Evolutionary conservation across 1,284 basidiomycete genomes (phyloP), one percentile per base, ranked within the genome.

Genomic region (Porodaedalea pini): DNA sequence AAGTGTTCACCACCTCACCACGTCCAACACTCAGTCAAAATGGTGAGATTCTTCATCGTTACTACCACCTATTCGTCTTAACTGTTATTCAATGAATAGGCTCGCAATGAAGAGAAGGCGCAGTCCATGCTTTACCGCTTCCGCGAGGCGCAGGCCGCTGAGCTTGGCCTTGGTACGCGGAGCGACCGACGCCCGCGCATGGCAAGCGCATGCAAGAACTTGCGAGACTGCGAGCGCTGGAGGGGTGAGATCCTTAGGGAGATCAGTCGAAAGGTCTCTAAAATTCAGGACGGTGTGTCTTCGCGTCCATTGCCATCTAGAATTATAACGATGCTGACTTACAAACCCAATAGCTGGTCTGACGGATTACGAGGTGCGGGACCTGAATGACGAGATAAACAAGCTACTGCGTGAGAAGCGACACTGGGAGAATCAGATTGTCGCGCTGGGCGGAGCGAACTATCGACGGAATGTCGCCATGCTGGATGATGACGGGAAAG

Each of bases 71-170:
- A 19, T 36, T 10, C 15, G 19, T 4, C 25, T 13, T 6, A 34
- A 34, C 32, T 5, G 31, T 15, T n/a, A 17, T 11, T 13, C 19
- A 1, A 4, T 17, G 10, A 15, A 43, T 67, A 92, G 94, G 93
- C 94, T 65, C 90, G 94, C 73, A 97, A 97, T 88, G 90, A 94
- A 72, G 94, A 97, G 73, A 98, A 97, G 72, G 92, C 94, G 0
- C 94, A 96, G 74, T 97, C 94, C 49, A 98, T 98, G 94, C 84
- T 99, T 52, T 98, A 97, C 74, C 94, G 96, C 63, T 99, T 99
- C 74, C 90, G 96, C 59, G 94, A 98, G 73, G 92, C 92, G 53
- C 96, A 99, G 73, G 94, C 93, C 0, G 88, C 90, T 51, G 96
- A 98, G 75, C 86, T 98, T 66, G 96, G 96, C 15, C 78, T 98